These are phyloP conservation scores for Dillenia turbinata DNA, from an alignment of 164 flowering plant genomes.

Conservation along the genomic window DNA sequence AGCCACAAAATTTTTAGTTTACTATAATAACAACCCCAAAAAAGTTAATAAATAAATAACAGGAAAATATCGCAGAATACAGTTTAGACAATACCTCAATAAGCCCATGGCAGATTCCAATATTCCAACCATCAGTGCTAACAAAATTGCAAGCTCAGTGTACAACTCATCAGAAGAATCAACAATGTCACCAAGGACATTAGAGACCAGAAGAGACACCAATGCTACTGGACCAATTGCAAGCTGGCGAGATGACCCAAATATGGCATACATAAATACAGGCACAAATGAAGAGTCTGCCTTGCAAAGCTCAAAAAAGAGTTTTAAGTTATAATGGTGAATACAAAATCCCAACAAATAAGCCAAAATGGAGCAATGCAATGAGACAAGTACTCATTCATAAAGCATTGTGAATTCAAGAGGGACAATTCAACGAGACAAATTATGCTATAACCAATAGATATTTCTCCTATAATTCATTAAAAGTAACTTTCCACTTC, in stretches of 20 bases:
- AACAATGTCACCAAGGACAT: slow-evolving; percentile 65
- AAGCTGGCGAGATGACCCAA: slow-evolving; percentile 98
- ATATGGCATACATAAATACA: slow-evolving; percentile 83
- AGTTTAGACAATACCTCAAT: slow-evolving; percentile 47
- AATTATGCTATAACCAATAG: too few relatives aligned
- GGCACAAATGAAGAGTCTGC: slow-evolving; percentile 93
- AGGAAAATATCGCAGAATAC: background rate
- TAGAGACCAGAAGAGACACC: slow-evolving; percentile 92
- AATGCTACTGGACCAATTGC: slow-evolving; percentile 98
- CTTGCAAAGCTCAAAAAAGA: slow-evolving; percentile 15
- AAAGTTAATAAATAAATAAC: too few relatives aligned
- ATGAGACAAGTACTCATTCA: too few relatives aligned
- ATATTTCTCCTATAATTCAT: too few relatives aligned
- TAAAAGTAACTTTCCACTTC: too few relatives aligned
- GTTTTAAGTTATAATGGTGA: slow-evolving; percentile 1
- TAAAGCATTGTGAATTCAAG: too few relatives aligned
- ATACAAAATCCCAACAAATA: background rate
- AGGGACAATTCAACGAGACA: too few relatives aligned
- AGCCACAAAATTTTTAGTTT: too few relatives aligned
- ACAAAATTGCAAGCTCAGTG: slow-evolving; percentile 84
- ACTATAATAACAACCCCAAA: too few relatives aligned
- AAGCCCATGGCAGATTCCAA: slow-evolving; percentile 89
- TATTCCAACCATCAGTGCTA: slow-evolving; percentile 96
- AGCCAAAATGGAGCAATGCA: too few relatives aligned
- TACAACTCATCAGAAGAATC: slow-evolving; percentile 71